These are phyloP conservation scores for Boehmeria nivea DNA, from an alignment of 306 rosid genomes.

Conservation along the genomic window DNA sequence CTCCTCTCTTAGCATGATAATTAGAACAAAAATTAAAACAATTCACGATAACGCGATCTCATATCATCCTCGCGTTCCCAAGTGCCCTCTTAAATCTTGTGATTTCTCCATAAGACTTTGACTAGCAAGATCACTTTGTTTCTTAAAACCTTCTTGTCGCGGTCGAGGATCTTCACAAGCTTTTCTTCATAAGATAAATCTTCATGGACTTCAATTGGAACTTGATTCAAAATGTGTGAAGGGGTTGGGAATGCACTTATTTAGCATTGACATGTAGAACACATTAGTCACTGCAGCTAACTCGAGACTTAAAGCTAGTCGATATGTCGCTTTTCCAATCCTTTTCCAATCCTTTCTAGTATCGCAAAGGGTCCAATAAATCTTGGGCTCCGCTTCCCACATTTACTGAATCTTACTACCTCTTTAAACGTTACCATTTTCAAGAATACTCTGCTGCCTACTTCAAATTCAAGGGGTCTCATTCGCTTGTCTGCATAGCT, in stretches of 20 bases:
- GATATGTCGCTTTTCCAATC: not conserved
- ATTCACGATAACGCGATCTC: too few relatives aligned
- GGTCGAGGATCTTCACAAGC: not conserved
- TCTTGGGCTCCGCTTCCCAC: too few relatives aligned
- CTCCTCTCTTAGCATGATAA: too few relatives aligned
- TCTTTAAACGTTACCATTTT: not conserved
- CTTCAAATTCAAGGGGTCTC: not conserved
- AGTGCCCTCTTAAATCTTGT: not conserved
- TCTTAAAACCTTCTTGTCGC: not conserved
- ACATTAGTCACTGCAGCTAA: not conserved
- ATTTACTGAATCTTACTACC: too few relatives aligned
- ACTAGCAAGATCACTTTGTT: not conserved
- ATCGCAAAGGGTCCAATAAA: too few relatives aligned
- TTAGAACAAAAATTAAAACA: too few relatives aligned
- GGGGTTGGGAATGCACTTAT: not conserved
- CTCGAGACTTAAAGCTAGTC: not conserved
- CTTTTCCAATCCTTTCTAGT: too few relatives aligned
- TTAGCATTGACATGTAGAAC: not conserved
- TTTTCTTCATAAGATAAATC: not conserved
- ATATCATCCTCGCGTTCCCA: not conserved
- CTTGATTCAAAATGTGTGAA: not conserved
- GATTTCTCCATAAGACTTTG: not conserved
- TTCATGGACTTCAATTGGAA: not conserved
- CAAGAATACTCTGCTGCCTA: not conserved
- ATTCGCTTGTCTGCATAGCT: not conserved